Evolutionary conservation across 371 early-diverging fungal species (phyloP), one percentile per base, ranked within the genome.

Genomic region (Polyrhizophydium stewartii): DNA sequence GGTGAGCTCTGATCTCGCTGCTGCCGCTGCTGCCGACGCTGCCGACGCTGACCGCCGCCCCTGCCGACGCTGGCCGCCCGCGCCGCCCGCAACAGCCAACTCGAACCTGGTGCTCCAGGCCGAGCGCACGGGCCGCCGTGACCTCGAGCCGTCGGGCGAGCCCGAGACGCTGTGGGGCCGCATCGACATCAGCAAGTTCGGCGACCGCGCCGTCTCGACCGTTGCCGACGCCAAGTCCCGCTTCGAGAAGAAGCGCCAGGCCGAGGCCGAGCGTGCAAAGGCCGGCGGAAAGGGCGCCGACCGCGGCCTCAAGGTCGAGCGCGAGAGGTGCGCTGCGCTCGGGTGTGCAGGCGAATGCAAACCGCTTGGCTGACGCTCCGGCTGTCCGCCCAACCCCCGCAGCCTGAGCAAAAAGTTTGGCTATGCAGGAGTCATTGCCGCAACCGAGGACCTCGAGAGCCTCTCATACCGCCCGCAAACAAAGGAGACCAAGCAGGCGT

Each of bases 131-230:
- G 87, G 92, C 33, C 88, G 94, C 30, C 83, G 96, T 56, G 92
- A 90, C 79, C 71, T 93, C 60, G 97, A 97, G 69, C 95, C 96
- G 27, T 89, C 92, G 27, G 97, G 96, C n/a, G 97, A 97, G 66
- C 89, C 94, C 31, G 97, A 94, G 69, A 82, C 95, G 3, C 78
- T 98, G 33, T 87, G 82, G 78, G 97, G 96, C 32, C 82, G 85
- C 46, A 88, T 97, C 22, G 84, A 92, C 71, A 83, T 87, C 12
- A 88, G 87, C 67, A 85, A 87, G 33, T 92, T 98, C 77, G 98
- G 98, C 58, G 80, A 85, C 51, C 78, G 90, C 22, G 94, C 92
- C 7, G 75, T 81, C 37, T 78, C 90, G 59, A 71, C 79, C 43
- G 77, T 85, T 40, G 85, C 85, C 59, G 85, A 84, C 62, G 73